A percentile compares a stretch with the other conserved stretches of the same genome.
These are phyloP conservation scores for Pleurotus giganteus DNA, from an alignment of 768 basidiomycete genomes.

Conservation along the genomic window DNA sequence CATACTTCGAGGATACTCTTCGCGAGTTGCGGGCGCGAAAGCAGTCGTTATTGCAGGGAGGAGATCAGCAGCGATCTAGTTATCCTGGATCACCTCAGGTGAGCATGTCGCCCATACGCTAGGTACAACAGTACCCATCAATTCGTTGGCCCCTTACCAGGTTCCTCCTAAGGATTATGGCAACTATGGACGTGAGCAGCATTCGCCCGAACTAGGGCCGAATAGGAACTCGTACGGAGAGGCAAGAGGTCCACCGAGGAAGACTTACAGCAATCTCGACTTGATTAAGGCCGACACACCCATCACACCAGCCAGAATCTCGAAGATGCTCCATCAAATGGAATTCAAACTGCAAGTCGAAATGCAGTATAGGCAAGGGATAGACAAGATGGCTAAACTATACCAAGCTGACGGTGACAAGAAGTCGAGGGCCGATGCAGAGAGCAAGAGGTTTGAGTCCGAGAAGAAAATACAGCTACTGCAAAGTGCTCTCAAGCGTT, in stretches of 20 bases:
- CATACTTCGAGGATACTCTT: conserved; percentile 85
- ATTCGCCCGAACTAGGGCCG: conserved; percentile 36
- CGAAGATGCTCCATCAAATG: conserved; percentile 95
- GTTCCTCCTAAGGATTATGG: conserved; percentile 55
- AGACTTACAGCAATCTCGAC: conserved; percentile 84
- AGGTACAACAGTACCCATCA: conserved; percentile 11
- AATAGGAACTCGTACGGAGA: conserved; percentile 17
- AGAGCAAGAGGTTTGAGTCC: conserved; percentile 90
- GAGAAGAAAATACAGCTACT: conserved; percentile 96
- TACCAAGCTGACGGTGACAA: conserved; percentile 98
- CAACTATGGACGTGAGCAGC: conserved; percentile 31
- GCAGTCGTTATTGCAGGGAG: conserved; percentile 54
- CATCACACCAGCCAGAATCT: conserved; percentile 93
- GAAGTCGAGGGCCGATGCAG: conserved; percentile 90
- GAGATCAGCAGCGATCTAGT: conserved; percentile 54
- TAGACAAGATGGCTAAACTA: conserved; percentile 98
- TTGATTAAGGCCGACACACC: conserved; percentile 97
- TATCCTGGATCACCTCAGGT: conserved; percentile 44
- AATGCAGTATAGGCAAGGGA: conserved; percentile 95
- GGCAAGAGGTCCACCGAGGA: conserved; percentile 46
- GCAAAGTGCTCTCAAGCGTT: conserved; percentile 88
- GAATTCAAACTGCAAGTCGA: conserved; percentile 99
- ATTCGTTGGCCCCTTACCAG: conserved; percentile 23
- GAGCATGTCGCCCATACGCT: conserved; percentile 8
- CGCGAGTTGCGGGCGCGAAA: conserved; percentile 81